Percentiles rank a stretch among this genome's conserved stretches.
Conservation (phyloP, 495 filamentous ascomycete species). For the Aspergillus affinis region DNA sequence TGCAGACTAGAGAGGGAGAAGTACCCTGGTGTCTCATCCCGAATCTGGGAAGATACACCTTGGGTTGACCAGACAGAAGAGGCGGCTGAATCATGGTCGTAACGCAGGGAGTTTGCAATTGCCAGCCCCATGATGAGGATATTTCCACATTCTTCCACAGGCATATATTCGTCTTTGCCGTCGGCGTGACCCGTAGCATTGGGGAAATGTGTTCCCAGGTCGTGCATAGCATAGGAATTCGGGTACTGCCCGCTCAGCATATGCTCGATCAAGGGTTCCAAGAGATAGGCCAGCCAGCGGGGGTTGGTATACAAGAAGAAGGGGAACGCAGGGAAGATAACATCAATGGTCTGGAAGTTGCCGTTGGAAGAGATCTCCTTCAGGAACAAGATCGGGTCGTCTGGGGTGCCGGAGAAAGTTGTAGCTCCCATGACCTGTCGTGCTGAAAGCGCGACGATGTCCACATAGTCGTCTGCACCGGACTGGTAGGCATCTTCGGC, state of each 20-base stretch:
- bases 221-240: constrained; percentile 89
- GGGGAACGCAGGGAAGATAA: constrained; percentile 93
- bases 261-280: constrained; percentile 90
- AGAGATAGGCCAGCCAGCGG: constrained; percentile 82
- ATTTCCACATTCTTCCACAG: constrained; percentile 93
- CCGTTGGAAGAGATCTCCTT: constrained; percentile 97
- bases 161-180: constrained; percentile 93
- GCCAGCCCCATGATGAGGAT: constrained; percentile 95
- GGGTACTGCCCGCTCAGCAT: constrained; percentile 90
- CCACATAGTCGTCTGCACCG: constrained; percentile 55
- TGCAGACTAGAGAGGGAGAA: constrained; percentile 49
- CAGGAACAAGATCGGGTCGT: constrained; percentile 80
- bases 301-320: constrained; percentile 97
- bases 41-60: constrained; percentile 24
- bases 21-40: constrained; percentile 23
- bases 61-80: constrained; percentile 50
- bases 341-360: constrained; percentile 94
- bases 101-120: constrained; percentile 75
- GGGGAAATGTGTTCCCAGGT: constrained; percentile 84
- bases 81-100: constrained; percentile 58
- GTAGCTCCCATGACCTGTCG: constrained; percentile 91
- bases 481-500: constrained; percentile 69
- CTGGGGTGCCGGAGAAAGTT: constrained; percentile 82
- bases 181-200: constrained; percentile 90
- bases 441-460: constrained; percentile 86